These are phyloP conservation scores for Metschnikowia chrysomelidarum DNA, from an alignment of 805 yeast species.

Conservation along the genomic window DNA sequence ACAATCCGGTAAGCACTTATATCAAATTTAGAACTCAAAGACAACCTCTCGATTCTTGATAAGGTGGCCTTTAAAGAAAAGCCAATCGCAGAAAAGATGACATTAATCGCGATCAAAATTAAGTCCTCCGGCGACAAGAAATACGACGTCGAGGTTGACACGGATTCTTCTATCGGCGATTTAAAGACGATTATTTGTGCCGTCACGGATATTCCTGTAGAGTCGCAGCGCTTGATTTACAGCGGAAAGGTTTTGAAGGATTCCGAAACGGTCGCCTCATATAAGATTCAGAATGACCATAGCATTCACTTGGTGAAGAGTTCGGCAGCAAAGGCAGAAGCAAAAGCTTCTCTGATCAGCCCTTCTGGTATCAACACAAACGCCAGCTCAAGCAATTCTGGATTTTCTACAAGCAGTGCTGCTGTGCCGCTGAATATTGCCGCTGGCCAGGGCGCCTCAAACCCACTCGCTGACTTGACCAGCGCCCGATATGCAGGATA, in stretches of 20 bases:
- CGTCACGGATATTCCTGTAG: conserved; percentile 64
- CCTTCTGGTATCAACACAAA: conserved; percentile 1
- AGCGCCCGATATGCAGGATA: conserved; percentile 96
- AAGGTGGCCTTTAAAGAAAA: background rate
- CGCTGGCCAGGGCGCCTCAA: conserved; percentile 84
- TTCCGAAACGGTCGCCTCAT: conserved; percentile 64
- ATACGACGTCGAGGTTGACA: conserved; percentile 59
- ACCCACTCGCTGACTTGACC: conserved; percentile 88
- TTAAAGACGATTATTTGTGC: conserved; percentile 65
- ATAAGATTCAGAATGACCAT: conserved; percentile 83
- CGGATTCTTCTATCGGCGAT: conserved; percentile 57
- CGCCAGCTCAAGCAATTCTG: background rate
- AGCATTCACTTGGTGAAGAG: conserved; percentile 88
- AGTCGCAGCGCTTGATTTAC: conserved; percentile 85
- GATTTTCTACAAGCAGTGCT: conserved; percentile 2
- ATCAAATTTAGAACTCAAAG: too few relatives aligned
- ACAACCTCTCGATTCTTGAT: too few relatives aligned
- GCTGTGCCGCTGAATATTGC: conserved; percentile 76
- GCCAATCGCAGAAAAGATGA: conserved; percentile 18
- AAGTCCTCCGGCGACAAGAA: conserved; percentile 73
- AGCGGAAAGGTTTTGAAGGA: conserved; percentile 94
- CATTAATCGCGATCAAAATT: conserved; percentile 32
- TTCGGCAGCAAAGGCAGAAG: conserved; percentile 31
- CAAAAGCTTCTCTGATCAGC: too few relatives aligned
- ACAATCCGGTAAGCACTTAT: too few relatives aligned